These are phyloP conservation scores for Talaromyces thailandensis DNA, from an alignment of 495 filamentous ascomycete species.

Conservation along the genomic window DNA sequence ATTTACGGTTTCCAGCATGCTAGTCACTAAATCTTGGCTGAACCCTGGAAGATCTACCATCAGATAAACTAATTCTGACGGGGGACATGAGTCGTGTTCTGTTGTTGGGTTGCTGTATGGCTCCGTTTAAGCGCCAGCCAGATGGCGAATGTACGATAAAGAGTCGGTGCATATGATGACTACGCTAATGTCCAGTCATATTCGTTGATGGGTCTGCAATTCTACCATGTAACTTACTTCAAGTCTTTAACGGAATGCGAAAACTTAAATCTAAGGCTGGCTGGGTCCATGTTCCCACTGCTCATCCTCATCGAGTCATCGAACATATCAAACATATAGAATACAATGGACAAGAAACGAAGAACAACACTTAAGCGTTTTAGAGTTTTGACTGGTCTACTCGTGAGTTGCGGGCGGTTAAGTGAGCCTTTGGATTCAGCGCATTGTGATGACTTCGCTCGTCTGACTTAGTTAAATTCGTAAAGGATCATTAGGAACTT, in stretches of 20 bases:
- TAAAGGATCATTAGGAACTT: background rate
- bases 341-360: background rate
- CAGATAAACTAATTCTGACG: background rate
- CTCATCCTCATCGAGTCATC: background rate
- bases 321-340: background rate
- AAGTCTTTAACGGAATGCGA: background rate
- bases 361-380: background rate
- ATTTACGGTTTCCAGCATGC: background rate
- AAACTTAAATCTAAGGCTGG: background rate
- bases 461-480: background rate
- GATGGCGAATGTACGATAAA: background rate
- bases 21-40: background rate
- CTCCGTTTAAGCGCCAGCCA: constrained; percentile 1
- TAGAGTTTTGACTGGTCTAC: background rate
- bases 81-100: background rate
- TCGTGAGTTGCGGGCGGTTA: background rate
- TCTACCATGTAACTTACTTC: too few relatives aligned
- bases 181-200: background rate
- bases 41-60: background rate
- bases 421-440: background rate
- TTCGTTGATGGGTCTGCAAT: background rate
- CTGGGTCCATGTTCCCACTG: background rate
- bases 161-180: background rate
- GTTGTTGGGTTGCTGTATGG: background rate
- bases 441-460: background rate